These are phyloP conservation scores for Solanum pennellii DNA, from an alignment of 257 asterid genomes.

Conservation along the genomic window DNA sequence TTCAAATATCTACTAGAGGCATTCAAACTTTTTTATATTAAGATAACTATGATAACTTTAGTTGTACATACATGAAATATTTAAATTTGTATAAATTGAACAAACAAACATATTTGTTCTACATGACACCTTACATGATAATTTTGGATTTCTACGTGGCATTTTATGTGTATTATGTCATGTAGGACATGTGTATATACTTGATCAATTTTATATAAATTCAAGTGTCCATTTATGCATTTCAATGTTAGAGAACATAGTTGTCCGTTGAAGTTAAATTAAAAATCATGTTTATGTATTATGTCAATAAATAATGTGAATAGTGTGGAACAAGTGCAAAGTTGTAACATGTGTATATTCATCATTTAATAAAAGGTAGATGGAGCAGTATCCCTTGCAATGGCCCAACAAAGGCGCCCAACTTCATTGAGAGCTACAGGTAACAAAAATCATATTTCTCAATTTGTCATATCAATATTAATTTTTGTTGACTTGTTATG, in stretches of 20 bases:
- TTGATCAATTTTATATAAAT: background rate
- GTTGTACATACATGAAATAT: background rate
- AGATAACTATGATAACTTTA: background rate
- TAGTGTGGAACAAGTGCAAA: background rate
- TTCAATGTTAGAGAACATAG: background rate
- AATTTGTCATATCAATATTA: background rate
- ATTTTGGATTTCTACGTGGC: background rate
- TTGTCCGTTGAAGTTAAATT: too few species aligned
- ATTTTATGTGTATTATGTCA: background rate
- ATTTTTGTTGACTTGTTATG: background rate
- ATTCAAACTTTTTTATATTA: too few species aligned
- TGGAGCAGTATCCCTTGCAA: constrained; percentile 76
- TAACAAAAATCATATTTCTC: background rate
- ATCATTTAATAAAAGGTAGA: constrained; percentile 42
- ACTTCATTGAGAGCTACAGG: constrained; percentile 26
- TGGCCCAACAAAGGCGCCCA: constrained; percentile 74
- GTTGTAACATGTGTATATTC: background rate
- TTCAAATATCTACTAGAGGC: too few species aligned
- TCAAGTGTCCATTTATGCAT: background rate
- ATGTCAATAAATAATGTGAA: background rate
- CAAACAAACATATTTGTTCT: too few species aligned
- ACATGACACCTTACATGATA: too few species aligned
- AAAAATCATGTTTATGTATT: background rate
- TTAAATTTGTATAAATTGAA: too few species aligned
- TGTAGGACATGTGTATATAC: too few species aligned